Conservation (phyloP, 768 basidiomycete species). For the Leccinum boreale region DNA sequence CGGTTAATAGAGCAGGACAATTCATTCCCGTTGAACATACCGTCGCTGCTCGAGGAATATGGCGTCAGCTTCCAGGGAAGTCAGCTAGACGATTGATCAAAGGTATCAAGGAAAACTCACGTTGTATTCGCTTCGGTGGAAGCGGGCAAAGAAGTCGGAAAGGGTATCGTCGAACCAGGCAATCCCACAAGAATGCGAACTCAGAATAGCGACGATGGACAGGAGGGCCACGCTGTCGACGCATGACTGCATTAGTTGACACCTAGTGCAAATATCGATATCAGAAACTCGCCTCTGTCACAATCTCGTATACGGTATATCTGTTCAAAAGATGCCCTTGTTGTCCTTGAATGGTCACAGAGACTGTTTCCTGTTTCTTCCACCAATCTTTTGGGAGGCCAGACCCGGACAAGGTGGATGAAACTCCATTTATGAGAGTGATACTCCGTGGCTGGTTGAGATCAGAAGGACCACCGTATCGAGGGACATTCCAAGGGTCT, state of each 20-base stretch:
- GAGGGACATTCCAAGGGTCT: constrained; percentile 61
- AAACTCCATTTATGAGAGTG: constrained; percentile 38
- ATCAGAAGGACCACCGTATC: constrained; percentile 26
- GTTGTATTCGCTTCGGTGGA: constrained; percentile 90
- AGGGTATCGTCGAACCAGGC: constrained; percentile 81
- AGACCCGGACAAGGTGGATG: constrained; percentile 63
- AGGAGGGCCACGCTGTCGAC: constrained; percentile 53
- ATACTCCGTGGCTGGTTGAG: constrained; percentile 20
- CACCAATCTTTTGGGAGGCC: constrained; percentile 84
- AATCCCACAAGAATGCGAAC: constrained; percentile 88
- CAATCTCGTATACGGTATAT: constrained; percentile 80
- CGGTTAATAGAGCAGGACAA: neutral
- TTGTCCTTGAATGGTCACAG: constrained; percentile 74
- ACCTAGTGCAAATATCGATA: constrained; percentile 2
- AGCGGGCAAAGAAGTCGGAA: constrained; percentile 85
- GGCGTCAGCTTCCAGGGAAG: constrained; percentile 62
- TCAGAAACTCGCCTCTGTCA: constrained; percentile 61
- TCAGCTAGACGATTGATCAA: constrained; percentile 3
- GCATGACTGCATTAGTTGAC: constrained; percentile 10
- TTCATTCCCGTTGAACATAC: constrained; percentile 33
- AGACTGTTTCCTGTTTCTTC: constrained; percentile 73
- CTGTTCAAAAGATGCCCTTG: constrained; percentile 92
- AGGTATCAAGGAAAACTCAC: constrained; percentile 43
- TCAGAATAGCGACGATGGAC: constrained; percentile 91
- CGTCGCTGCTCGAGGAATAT: constrained; percentile 89